A percentile compares a stretch with the other conserved stretches of the same genome.
Evolutionary conservation across 805 yeast species (phyloP).

Genomic region (Pichia heedii): DNA sequence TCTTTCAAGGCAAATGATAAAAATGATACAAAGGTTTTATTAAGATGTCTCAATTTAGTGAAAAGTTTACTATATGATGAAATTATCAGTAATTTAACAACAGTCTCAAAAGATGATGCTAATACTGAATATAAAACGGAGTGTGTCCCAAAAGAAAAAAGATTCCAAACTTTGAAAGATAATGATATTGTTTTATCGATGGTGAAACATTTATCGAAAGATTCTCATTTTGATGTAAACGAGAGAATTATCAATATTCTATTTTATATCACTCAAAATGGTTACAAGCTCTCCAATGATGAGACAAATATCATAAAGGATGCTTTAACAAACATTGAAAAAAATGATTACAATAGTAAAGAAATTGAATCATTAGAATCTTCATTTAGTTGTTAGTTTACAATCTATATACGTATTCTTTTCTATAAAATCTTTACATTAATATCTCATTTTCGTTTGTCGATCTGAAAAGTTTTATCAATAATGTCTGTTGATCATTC

Average conservation of each 20-base stretch:
- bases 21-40: conserved; percentile 8
- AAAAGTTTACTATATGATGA: conserved; percentile 50
- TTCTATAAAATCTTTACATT: background rate
- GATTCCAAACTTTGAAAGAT: conserved; percentile 31
- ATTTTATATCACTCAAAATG: conserved; percentile 34
- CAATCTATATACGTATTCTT: background rate
- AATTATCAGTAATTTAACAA: conserved; percentile 16
- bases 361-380: conserved; percentile 38
- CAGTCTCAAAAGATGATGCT: background rate
- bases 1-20: conserved; percentile 5
- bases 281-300: conserved; percentile 34
- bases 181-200: conserved; percentile 29
- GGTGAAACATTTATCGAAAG: conserved; percentile 24
- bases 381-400: no score
- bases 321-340: conserved; percentile 27
- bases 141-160: conserved; percentile 6
- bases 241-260: conserved; percentile 51
- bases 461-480: conserved; percentile 40
- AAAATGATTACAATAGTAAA: conserved; percentile 33
- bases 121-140: conserved; percentile 18
- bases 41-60: conserved; percentile 14
- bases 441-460: conserved; percentile 28
- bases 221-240: conserved; percentile 36
- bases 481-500: conserved; percentile 39
- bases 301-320: conserved; percentile 20